phyloP scores from a whole-genome alignment of 306 rosid species.

The Albizia julibrissin region DNA sequence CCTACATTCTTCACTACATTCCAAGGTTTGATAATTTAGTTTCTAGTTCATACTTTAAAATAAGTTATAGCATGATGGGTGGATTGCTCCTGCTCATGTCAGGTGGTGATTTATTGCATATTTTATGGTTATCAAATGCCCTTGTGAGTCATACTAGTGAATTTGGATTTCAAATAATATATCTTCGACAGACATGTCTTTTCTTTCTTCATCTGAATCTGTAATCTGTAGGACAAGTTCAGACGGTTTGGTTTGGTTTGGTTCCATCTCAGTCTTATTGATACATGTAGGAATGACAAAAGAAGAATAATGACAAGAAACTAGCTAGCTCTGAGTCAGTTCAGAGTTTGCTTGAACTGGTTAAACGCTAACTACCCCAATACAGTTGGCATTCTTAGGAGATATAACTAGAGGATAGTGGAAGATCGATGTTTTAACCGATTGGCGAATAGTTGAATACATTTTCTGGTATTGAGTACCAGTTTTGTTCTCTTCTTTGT shows the following conservation, averaged over 20 bases:
- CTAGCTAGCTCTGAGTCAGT: not conserved
- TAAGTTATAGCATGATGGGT: not conserved
- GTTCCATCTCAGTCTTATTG: not conserved
- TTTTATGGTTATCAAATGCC: not conserved
- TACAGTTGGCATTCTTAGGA: not conserved
- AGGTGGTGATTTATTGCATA: not conserved
- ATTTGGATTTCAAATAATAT: constrained; percentile 15
- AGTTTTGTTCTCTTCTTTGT: not conserved
- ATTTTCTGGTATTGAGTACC: not conserved
- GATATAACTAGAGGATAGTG: not conserved
- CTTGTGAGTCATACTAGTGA: not conserved
- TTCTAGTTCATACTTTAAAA: constrained; percentile 22
- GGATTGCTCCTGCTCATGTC: constrained; percentile 3
- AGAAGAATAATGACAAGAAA: not conserved
- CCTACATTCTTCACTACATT: constrained; percentile 64
- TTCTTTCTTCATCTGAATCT: constrained; percentile 10
- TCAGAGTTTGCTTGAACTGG: not conserved
- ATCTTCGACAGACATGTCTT: not conserved
- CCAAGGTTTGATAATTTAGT: constrained; percentile 62
- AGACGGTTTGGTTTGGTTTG: constrained; percentile 15
- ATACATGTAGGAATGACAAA: not conserved
- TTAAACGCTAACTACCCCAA: not conserved
- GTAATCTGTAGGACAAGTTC: constrained; percentile 1
- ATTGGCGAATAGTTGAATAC: not conserved
- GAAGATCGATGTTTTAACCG: not conserved